Evolutionary conservation across 1,284 basidiomycete species (phyloP).

Genomic region (Ustilago crameri): DNA sequence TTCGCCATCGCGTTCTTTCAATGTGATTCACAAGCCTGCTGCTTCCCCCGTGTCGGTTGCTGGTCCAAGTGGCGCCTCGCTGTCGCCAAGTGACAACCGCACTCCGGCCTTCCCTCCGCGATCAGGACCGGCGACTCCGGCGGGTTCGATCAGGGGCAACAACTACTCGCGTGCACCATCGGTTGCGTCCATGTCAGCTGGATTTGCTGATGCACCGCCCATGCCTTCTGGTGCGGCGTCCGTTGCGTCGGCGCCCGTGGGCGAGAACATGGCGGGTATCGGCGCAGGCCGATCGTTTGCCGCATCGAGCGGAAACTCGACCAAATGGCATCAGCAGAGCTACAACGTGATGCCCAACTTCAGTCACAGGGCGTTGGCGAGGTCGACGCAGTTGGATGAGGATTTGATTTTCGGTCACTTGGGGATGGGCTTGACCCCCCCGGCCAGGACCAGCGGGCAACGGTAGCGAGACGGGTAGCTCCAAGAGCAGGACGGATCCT

Average conservation of each 20-base stretch:
- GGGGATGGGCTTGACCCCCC: conserved; percentile 44
- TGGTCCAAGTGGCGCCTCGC: conserved; percentile 33
- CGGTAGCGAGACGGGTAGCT: conserved; percentile 38
- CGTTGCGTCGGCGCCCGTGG: conserved; percentile 24
- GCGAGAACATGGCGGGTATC: conserved; percentile 50
- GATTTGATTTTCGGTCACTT: conserved; percentile 50
- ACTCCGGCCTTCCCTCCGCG: conserved; percentile 17
- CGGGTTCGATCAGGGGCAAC: conserved; percentile 42
- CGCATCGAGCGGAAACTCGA: conserved; percentile 45
- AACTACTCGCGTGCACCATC: conserved; percentile 46
- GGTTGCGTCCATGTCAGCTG: conserved; percentile 46
- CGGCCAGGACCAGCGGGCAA: conserved; percentile 30
- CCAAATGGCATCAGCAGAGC: conserved; percentile 52
- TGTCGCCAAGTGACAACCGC: conserved; percentile 35
- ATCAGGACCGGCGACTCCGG: conserved; percentile 36
- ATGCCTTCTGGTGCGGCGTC: conserved; percentile 41
- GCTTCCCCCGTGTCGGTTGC: conserved; percentile 12
- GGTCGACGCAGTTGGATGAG: conserved; percentile 47
- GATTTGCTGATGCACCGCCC: conserved; percentile 42
- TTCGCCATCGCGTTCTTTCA: conserved; percentile 45
- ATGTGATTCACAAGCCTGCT: conserved; percentile 44
- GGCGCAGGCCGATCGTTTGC: conserved; percentile 43
- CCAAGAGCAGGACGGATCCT: conserved; percentile 42
- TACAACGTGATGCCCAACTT: conserved; percentile 55
- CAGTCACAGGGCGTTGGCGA: conserved; percentile 32